These are phyloP conservation scores for Metschnikowia aberdeeniae DNA, from an alignment of 805 yeast species.

Conservation along the genomic window DNA sequence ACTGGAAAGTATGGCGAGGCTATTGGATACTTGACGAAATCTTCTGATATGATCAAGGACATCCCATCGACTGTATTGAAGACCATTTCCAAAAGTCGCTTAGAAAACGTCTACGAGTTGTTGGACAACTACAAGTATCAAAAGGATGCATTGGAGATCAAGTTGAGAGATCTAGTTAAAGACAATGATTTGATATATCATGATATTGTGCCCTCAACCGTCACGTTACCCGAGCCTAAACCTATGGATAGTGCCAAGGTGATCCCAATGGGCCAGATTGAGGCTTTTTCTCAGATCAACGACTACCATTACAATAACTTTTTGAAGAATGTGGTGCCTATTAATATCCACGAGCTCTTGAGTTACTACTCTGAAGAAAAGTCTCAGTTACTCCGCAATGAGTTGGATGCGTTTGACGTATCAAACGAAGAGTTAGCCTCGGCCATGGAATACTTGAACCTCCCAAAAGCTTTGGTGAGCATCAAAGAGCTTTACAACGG, in stretches of 20 bases:
- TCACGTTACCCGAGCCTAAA: conserved; percentile 60
- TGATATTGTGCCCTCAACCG: conserved; percentile 61
- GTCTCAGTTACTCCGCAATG: conserved; percentile 68
- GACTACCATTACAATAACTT: conserved; percentile 46
- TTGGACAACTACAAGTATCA: conserved; percentile 41
- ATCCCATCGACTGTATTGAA: conserved; percentile 17
- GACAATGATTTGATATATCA: conserved; percentile 92
- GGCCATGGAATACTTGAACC: conserved; percentile 72
- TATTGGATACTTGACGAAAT: conserved; percentile 56
- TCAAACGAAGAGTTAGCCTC: conserved; percentile 77
- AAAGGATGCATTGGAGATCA: conserved; percentile 36
- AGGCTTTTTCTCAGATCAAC: conserved; percentile 39
- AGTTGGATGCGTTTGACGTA: conserved; percentile 69
- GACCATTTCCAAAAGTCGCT: conserved; percentile 19
- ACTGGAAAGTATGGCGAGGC: conserved; percentile 69
- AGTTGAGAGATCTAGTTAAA: conserved; percentile 49
- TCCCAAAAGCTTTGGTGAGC: conserved; percentile 63
- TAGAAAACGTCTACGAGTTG: conserved; percentile 31
- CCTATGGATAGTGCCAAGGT: conserved; percentile 66
- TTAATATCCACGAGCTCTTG: conserved; percentile 80
- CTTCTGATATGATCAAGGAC: conserved; percentile 41
- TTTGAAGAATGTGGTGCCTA: conserved; percentile 77
- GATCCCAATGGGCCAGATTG: conserved; percentile 46
- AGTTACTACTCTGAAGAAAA: conserved; percentile 88
- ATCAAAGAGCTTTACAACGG: conserved; percentile 40